Base-by-base conservation (phyloP, 2,329 filamentous ascomycete species). In the Scytalidium lignicola region DNA sequence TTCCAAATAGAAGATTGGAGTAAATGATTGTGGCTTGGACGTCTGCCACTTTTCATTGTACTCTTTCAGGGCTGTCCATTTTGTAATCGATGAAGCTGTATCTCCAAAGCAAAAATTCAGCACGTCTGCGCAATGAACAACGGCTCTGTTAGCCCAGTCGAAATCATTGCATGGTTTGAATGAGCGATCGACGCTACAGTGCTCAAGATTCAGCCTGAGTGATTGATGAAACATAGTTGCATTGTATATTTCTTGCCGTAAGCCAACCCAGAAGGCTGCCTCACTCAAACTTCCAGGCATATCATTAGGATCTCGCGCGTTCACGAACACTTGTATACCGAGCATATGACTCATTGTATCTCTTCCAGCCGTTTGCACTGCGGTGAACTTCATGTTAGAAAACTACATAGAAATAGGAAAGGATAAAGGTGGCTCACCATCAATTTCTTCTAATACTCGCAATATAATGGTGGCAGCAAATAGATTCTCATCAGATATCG, bases 121-220 rank as follows among this genome's bases (percentile, higher is more conserved):
- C 1, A 84, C 78, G 52, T 83, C 79, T n/a, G 80, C 80, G 47
- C 80, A 80, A 56, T 82, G 76, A 2, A 81, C 73, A 0, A 85
- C 73, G 15, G 81, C 77, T 15, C 80, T 72, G 60, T 84, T 83
- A 2, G 80, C 75, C 79, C 79, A 83, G 1, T 70, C 70, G 51
- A 74, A 74, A 52, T 82, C 79, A 41, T 73, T 72, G 0, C 71
- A 68, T 0, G 70, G 64, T 13, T 37, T 37, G 9, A 78, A 68
- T 0, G 71, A 72, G n/a, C 72, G 71, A 55, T 80, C 75, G 39
- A 79, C 70, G 29, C 79, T 72, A 19, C 66, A 70, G 42, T 75
- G 69, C 13, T 73, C 67, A 1, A 82, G 67, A 13, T 70, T 74
- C n/a, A 79, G 70, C 19, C 72, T 74, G 65, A 83, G 72, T 4